Conservation (phyloP, 371 early-diverging fungal genomes). For the Vairimorpha apis region DNA sequence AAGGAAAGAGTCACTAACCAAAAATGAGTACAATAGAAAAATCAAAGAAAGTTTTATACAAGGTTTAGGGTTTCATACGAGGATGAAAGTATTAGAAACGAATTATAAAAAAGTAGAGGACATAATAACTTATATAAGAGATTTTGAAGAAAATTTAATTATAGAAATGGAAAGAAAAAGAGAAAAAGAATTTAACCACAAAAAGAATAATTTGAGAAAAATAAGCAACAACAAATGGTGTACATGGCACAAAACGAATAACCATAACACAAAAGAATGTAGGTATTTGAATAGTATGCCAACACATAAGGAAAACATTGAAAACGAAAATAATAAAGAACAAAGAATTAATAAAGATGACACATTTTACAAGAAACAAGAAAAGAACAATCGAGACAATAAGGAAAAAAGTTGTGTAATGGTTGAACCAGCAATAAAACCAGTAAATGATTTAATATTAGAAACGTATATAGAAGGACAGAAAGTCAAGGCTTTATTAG, state of each 20-base stretch:
- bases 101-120: background rate
- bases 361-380: background rate
- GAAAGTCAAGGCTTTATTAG: too few relatives aligned
- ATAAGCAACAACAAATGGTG: conserved; percentile 1
- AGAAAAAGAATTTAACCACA: too few relatives aligned
- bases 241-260: conserved; percentile 2
- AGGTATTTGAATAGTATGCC: background rate
- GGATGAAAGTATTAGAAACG: background rate
- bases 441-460: too few relatives aligned
- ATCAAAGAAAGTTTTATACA: background rate
- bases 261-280: background rate
- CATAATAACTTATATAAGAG: background rate
- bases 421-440: background rate
- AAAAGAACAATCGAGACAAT: background rate
- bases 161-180: background rate
- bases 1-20: background rate
- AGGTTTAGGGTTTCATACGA: background rate
- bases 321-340: background rate
- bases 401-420: background rate
- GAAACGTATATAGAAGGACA: too few relatives aligned
- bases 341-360: background rate
- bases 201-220: too few relatives aligned
- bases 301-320: background rate
- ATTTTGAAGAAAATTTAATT: background rate
- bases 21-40: conserved; percentile 4